Base-by-base conservation (phyloP, 2,329 filamentous ascomycete genomes). In the Xylariaceae sp. region DNA sequence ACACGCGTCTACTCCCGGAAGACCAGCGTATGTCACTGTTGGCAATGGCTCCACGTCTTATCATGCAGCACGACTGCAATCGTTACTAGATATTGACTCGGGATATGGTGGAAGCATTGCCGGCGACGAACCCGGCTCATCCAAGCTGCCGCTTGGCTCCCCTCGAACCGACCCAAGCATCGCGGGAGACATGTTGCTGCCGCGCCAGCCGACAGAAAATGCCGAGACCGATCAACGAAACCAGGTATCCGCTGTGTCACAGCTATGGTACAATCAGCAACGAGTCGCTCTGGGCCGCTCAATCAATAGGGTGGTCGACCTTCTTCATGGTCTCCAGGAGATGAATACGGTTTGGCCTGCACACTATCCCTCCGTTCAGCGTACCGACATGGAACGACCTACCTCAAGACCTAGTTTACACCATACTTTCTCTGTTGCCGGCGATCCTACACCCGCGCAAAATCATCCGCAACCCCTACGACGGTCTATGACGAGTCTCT, bases 181-280 rank as follows among this genome's bases (percentile, higher is more conserved):
- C 57, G 76, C 78, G 41, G 76, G 79, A 68, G 79, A 82, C 67
- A 74, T 75, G 62, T 74, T 78, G 44, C 71, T 78, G 53, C 75
- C 76, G 47, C 71, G 75, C 26, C 74, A 76, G 63, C 74, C 76
- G 47, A 67, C 73, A 58, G 68, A 65, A 57, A 61, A 70, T 73
- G 78, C 79, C 40, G 87, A 90, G 48, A 79, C 86, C 63, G 88
- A 91, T 69, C 83, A 84, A 67, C 83, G 85, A 64, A 79, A 83
- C 40, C 86, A 94, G 64, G 88, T 91, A 33, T 90, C 89, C 70
- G 91, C 96, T 74, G 87, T 97, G 45, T 89, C 96, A 70, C 95
- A 98, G 77, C 83, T 98, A 64, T 91, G 91, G 81, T 97, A 96
- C 77, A 98, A 98, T 74, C 87, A 92, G 69, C 96, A 98, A 73